Percentiles rank a stretch among this genome's conserved stretches.
Conservation (phyloP, 116 monocot species). For the Trichopus zeylanicus region DNA sequence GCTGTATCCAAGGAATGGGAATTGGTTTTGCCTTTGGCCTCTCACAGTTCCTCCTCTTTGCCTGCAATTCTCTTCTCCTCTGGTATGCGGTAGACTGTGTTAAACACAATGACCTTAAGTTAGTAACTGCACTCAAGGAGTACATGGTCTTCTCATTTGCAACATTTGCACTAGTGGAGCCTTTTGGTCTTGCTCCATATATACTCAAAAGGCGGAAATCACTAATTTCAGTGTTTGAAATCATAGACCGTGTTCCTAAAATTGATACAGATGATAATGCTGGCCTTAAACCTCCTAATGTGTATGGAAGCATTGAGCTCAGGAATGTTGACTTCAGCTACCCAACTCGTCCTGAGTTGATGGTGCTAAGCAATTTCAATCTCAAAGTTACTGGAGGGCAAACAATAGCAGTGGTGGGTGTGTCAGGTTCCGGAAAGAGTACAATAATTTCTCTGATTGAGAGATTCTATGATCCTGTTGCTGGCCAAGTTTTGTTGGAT, state of each 20-base stretch:
- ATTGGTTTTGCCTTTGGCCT: conserved; percentile 94
- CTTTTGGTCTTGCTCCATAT: conserved; percentile 94
- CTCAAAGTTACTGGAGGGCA: conserved; percentile 87
- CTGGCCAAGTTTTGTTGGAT: conserved; percentile 76
- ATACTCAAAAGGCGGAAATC: conserved; percentile 83
- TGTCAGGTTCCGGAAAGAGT: conserved; percentile 96
- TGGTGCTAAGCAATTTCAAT: conserved; percentile 84
- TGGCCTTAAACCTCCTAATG: conserved; percentile 84
- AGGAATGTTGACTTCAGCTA: conserved; percentile 81
- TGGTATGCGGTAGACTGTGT: conserved; percentile 78
- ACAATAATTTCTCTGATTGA: conserved; percentile 89
- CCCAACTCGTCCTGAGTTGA: conserved; percentile 69
- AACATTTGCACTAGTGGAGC: conserved; percentile 94
- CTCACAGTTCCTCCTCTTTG: conserved; percentile 92
- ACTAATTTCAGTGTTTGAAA: conserved; percentile 84
- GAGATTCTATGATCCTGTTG: conserved; percentile 88
- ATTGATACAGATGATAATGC: conserved; percentile 88
- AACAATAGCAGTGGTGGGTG: conserved; percentile 92
- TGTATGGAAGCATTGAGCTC: conserved; percentile 88
- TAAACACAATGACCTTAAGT: conserved; percentile 26
- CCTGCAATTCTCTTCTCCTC: conserved; percentile 85
- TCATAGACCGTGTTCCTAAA: conserved; percentile 77
- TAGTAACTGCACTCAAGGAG: conserved; percentile 65
- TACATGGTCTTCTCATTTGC: conserved; percentile 95
- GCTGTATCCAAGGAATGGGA: conserved; percentile 65